Evolutionary conservation across 75 land plant species (phyloP), one percentile per base, ranked within the genome.

Genomic region (Cupressus sempervirens): DNA sequence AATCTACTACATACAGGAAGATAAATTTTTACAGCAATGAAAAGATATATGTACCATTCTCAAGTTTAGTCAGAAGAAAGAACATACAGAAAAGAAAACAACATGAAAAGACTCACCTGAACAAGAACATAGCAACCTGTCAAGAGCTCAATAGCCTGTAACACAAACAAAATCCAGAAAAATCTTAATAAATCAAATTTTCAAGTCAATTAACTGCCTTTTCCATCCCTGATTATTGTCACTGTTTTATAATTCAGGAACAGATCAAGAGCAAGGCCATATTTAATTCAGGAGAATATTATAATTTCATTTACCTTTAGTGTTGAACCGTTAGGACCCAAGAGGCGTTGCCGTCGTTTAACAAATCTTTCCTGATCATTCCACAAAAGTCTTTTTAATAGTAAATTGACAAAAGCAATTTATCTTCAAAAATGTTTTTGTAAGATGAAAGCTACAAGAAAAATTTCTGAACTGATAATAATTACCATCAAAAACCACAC

Each of bases 41-140:
- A 79, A 50, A 45, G 41, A 50, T n/a, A 45, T 2, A 43, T 43
- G 29, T 30, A 79, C 45, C 48, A 41, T 45, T 45, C 29, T 0
- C 30, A 4, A 43, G 50, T 2, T 32, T 45, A 11, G 45, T 45
- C 43, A 83, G 36, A 48, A 14, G 81, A 46, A 81, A 80, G n/a
- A 32, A 32, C 4, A 43, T 8, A 23, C 6, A 89, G 65, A 8
- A 32, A 56, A 48, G 70, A 67, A 53, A 74, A 35, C 82, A 32
- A 58, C 30, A 65, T 38, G 13, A 86, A 50, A 38, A 13, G 13
- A 50, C 76, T 54, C 81, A 94, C 99, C 98, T 97, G 99, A 88
- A 97, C 96, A 35, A 96, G 91, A 76, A 97, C 91, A 89, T 96
- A 96, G 94, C 99, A 97, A 14, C 94, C 94, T 83, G 99, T 97